A percentile compares a stretch with the other conserved stretches of the same genome.
Conservation (phyloP, 805 yeast genomes). For the Candida ponderosae region DNA sequence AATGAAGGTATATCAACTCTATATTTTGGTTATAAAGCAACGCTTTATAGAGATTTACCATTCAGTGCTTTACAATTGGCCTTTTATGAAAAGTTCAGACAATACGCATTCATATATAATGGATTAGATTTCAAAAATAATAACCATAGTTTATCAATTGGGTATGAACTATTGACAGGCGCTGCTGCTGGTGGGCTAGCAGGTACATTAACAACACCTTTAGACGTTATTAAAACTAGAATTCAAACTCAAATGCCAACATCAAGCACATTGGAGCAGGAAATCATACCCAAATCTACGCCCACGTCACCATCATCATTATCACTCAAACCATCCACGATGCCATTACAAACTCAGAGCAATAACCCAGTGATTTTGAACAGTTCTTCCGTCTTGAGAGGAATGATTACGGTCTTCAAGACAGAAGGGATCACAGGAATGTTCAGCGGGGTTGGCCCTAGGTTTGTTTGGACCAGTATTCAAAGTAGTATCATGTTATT, state of each 20-base stretch:
- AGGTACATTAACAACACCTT: constrained; percentile 81
- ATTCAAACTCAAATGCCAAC: constrained; percentile 75
- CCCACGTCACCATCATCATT: constrained; percentile 1
- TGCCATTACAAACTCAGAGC: constrained; percentile 7
- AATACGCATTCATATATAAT: constrained; percentile 40
- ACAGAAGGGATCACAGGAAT: constrained; percentile 74
- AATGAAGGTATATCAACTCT: constrained; percentile 72
- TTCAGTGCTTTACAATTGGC: constrained; percentile 95
- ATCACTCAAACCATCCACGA: constrained; percentile 24
- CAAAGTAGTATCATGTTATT: constrained; percentile 93
- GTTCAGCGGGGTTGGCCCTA: constrained; percentile 93
- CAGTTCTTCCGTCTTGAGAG: constrained; percentile 41
- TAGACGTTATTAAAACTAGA: constrained; percentile 88
- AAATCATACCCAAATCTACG: constrained; percentile 2
- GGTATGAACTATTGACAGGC: constrained; percentile 74
- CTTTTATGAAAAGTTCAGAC: constrained; percentile 79
- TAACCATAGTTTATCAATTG: constrained; percentile 41
- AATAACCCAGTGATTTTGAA: constrained; percentile 12
- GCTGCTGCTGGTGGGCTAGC: constrained; percentile 95
- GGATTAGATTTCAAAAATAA: constrained; percentile 12
- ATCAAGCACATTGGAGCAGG: neutral
- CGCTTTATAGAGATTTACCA: constrained; percentile 86
- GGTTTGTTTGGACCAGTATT: constrained; percentile 92
- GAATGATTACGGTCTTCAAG: constrained; percentile 48
- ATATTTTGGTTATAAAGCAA: constrained; percentile 90